A percentile compares a stretch with the other conserved stretches of the same genome.
Conservation (phyloP, 2,329 filamentous ascomycete species). For the Fragosphaeria purpurea region DNA sequence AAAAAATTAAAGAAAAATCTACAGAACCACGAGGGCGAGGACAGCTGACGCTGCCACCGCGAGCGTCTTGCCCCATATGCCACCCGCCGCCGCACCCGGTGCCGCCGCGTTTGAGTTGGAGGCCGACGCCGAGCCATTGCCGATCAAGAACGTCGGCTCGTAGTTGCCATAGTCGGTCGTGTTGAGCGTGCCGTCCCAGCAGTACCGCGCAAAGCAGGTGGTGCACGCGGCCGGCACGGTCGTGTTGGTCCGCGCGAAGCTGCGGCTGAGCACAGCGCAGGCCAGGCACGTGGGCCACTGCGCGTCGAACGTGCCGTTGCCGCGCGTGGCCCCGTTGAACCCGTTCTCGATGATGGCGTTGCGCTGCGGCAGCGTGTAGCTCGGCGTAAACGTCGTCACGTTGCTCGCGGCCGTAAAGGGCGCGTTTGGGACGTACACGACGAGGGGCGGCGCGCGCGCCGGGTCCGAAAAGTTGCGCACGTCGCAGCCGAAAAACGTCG, state of each 20-base stretch:
- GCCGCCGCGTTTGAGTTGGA: too few relatives aligned
- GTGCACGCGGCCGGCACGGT: constrained; percentile 60
- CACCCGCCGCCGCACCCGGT: background rate
- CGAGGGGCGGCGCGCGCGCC: constrained; percentile 17
- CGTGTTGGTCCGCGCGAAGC: constrained; percentile 60
- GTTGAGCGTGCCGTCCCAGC: constrained; percentile 73
- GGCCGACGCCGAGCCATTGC: constrained; percentile 1
- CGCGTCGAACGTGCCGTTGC: constrained; percentile 63
- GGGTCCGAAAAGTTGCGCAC: constrained; percentile 21
- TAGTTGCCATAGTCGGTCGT: constrained; percentile 17
- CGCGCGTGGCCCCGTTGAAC: constrained; percentile 72
- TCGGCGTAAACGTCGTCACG: constrained; percentile 62
- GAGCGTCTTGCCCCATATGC: background rate
- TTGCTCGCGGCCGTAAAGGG: constrained; percentile 73
- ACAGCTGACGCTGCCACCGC: background rate
- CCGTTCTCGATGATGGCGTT: constrained; percentile 80
- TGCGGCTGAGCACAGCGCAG: constrained; percentile 75
- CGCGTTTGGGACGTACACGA: constrained; percentile 69
- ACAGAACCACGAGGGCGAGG: too few relatives aligned
- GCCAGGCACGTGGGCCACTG: constrained; percentile 78
- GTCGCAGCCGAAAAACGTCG: constrained; percentile 55
- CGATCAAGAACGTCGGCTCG: constrained; percentile 22
- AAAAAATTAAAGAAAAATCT: too few relatives aligned
- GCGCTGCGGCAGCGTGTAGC: constrained; percentile 55
- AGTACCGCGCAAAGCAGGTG: constrained; percentile 71